A percentile compares a stretch with the other conserved stretches of the same genome.
phyloP scores from a whole-genome alignment of 2,329 filamentous ascomycete species.

The Fonsecaea monophora region DNA sequence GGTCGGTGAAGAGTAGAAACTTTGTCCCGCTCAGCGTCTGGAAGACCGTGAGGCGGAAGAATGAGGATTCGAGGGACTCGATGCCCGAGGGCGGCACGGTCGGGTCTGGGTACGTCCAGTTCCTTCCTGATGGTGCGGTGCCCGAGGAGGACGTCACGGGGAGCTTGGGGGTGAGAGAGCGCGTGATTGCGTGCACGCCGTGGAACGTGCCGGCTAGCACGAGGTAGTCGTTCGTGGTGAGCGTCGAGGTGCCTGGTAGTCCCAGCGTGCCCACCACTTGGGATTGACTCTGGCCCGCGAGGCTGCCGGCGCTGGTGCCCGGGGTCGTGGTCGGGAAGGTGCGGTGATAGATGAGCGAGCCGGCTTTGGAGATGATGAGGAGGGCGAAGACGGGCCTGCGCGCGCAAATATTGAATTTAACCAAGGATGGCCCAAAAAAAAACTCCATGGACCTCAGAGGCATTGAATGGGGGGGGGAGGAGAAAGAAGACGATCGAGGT shows the following conservation, averaged over 20 bases:
- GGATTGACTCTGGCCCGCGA: conserved; percentile 58
- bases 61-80: conserved; percentile 90
- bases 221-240: conserved; percentile 94
- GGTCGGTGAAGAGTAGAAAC: conserved; percentile 93
- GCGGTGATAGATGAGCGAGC: conserved; percentile 93
- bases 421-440: background rate
- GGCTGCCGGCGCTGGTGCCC: conserved; percentile 21
- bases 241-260: conserved; percentile 72
- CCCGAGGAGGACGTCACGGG: conserved; percentile 43
- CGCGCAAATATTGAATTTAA: background rate
- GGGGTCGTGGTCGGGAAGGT: conserved; percentile 65
- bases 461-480: background rate
- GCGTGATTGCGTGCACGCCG: conserved; percentile 73
- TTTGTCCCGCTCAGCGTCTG: conserved; percentile 93
- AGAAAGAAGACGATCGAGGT: background rate
- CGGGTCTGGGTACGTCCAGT: conserved; percentile 43
- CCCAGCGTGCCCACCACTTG: conserved; percentile 38
- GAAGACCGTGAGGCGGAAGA: conserved; percentile 96
- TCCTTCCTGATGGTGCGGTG: conserved; percentile 44
- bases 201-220: conserved; percentile 97
- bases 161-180: conserved; percentile 57
- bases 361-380: conserved; percentile 98
- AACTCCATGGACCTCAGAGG: background rate
- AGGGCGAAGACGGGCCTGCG: conserved; percentile 90
- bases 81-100: conserved; percentile 66